Evolutionary conservation across 306 rosid species (phyloP).

Genomic region (Pyrus bretschneideri): DNA sequence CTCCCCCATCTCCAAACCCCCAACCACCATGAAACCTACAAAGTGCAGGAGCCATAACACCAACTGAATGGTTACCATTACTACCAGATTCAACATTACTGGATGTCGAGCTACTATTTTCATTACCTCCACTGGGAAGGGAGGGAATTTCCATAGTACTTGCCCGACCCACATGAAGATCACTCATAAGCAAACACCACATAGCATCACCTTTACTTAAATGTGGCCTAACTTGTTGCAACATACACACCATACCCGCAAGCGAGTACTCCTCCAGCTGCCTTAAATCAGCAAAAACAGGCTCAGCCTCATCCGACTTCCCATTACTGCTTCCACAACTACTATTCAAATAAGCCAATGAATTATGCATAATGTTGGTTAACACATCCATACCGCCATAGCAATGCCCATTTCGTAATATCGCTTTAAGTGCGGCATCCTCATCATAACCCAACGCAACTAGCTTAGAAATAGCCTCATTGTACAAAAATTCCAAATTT

Average conservation of each 20-base stretch:
- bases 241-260: constrained; percentile 77
- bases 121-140: constrained; percentile 30
- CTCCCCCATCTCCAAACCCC: constrained; percentile 77
- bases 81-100: constrained; percentile 33
- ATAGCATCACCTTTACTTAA: constrained; percentile 91
- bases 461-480: constrained; percentile 74
- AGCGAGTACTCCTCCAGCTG: constrained; percentile 80
- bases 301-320: constrained; percentile 50
- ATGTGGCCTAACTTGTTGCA: constrained; percentile 73
- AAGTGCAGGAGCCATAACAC: constrained; percentile 47
- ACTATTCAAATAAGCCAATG: constrained; percentile 61
- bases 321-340: constrained; percentile 26
- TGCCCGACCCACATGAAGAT: constrained; percentile 87
- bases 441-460: constrained; percentile 71
- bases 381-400: constrained; percentile 80
- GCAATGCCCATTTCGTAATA: constrained; percentile 75
- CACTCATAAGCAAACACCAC: constrained; percentile 97
- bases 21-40: constrained; percentile 93
- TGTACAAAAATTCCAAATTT: constrained; percentile 54
- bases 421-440: constrained; percentile 58
- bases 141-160: constrained; percentile 71
- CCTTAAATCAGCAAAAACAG: constrained; percentile 63
- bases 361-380: constrained; percentile 66
- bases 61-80: constrained; percentile 35
- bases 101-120: constrained; percentile 19